Evolutionary conservation across 2,329 filamentous ascomycete genomes (phyloP).

Genomic region (Colletotrichum falcatum): DNA sequence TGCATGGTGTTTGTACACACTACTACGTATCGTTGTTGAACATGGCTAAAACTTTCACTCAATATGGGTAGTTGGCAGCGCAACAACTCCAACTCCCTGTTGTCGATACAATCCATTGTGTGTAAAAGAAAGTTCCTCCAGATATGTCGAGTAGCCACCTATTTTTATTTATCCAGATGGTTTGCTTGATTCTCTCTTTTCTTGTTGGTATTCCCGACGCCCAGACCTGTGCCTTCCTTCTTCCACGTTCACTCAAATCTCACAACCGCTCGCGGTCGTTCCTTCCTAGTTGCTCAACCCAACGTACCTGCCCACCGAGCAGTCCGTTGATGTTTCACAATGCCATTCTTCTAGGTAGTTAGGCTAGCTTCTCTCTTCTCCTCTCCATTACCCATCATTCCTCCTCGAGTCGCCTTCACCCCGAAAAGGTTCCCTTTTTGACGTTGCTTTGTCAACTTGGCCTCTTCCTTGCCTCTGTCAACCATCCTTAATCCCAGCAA

Average conservation of each 20-base stretch:
- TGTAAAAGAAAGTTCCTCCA: not conserved
- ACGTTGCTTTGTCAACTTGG: not conserved
- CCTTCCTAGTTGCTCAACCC: constrained; percentile 13
- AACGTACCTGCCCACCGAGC: not conserved
- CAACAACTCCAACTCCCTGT: not conserved
- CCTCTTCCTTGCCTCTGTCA: not conserved
- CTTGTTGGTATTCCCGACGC: not conserved
- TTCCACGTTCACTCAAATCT: constrained; percentile 4
- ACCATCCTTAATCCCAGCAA: not conserved
- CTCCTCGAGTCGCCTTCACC: too few species aligned
- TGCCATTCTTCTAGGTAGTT: not conserved
- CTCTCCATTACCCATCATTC: not conserved
- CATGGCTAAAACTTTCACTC: not conserved
- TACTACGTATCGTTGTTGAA: not conserved
- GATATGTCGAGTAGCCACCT: not conserved
- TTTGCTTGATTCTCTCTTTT: not conserved
- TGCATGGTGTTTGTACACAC: not conserved
- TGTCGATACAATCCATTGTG: not conserved
- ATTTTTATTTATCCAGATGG: too few species aligned
- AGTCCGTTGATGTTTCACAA: not conserved
- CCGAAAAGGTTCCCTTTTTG: not conserved
- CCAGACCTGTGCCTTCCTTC: not conserved
- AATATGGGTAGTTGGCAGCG: not conserved
- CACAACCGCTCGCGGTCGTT: constrained; percentile 4
- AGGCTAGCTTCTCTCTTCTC: too few species aligned